These are phyloP conservation scores for Tuber melanosporum DNA, from an alignment of 495 filamentous ascomycete species.

Conservation along the genomic window DNA sequence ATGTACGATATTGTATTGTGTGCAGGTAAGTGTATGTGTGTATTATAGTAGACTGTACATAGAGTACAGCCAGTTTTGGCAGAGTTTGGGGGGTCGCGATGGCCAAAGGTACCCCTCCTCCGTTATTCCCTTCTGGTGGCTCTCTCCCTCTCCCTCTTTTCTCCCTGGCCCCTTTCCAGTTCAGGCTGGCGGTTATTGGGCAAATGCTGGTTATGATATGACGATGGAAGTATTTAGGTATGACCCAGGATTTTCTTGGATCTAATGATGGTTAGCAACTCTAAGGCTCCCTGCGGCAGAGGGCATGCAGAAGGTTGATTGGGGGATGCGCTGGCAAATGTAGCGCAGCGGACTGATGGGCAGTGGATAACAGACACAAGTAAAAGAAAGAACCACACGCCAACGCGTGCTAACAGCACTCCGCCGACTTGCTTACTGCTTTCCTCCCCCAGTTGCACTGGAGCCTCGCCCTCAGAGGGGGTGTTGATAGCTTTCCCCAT, in stretches of 20 bases:
- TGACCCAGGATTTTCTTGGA: constrained; percentile 29
- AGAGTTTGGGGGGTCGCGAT: not conserved
- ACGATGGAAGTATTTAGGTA: constrained; percentile 35
- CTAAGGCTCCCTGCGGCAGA: constrained; percentile 29
- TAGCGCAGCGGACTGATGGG: constrained; percentile 20
- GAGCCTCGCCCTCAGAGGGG: not conserved
- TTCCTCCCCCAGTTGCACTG: constrained; percentile 12
- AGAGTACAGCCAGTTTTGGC: not conserved
- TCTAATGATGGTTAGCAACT: constrained; percentile 35
- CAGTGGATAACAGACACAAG: not conserved
- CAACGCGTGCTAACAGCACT: constrained; percentile 25
- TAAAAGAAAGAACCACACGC: constrained; percentile 11
- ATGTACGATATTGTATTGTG: not conserved
- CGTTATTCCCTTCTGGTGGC: not conserved
- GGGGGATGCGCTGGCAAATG: constrained; percentile 34
- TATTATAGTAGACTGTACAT: not conserved
- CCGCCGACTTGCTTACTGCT: constrained; percentile 31
- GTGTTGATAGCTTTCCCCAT: constrained; percentile 21
- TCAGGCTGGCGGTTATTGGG: not conserved
- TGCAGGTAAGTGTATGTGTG: not conserved
- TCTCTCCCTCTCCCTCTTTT: not conserved
- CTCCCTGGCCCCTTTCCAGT: not conserved
- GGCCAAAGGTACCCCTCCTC: not conserved
- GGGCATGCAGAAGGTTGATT: constrained; percentile 27
- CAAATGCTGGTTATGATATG: constrained; percentile 9